These are phyloP conservation scores for Kodamaea leandrae DNA, from an alignment of 805 yeast species.

Conservation along the genomic window DNA sequence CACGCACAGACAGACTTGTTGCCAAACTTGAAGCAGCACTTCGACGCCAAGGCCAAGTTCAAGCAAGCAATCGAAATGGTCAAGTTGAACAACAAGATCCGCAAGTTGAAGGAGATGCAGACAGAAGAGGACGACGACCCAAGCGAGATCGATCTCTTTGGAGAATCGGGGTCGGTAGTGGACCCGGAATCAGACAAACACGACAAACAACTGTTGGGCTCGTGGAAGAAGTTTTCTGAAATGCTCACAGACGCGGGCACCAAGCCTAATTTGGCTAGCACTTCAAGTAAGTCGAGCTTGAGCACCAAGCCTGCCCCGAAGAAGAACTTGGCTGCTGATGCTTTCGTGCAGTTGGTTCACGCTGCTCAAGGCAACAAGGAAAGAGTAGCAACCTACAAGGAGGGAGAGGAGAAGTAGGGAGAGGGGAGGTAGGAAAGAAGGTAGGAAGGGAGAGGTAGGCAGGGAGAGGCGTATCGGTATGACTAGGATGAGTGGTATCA, in stretches of 20 bases:
- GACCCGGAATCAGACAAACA: no score
- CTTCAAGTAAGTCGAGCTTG: constrained; percentile 4
- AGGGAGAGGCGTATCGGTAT: no score
- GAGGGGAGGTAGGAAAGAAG: background rate
- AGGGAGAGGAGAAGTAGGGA: constrained; percentile 4
- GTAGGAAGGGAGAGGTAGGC: background rate
- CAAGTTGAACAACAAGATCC: constrained; percentile 73
- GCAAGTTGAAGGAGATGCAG: constrained; percentile 62
- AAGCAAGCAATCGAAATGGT: constrained; percentile 84
- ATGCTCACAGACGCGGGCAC: constrained; percentile 21
- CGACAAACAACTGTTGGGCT: constrained; percentile 17
- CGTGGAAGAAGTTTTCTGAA: constrained; percentile 30
- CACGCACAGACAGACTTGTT: constrained; percentile 64
- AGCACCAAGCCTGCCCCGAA: no score
- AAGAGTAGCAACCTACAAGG: constrained; percentile 22
- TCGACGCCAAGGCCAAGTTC: constrained; percentile 81
- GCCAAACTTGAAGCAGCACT: constrained; percentile 75
- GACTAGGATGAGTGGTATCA: no score
- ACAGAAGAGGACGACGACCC: constrained; percentile 56
- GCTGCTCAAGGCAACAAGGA: constrained; percentile 66
- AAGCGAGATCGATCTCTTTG: constrained; percentile 43
- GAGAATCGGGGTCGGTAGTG: constrained; percentile 27
- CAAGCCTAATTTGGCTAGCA: background rate
- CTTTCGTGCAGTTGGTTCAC: constrained; percentile 67
- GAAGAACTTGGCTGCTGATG: constrained; percentile 45